Conservation (phyloP, 2,329 filamentous ascomycete genomes). For the Pseudocercospora vitis region DNA sequence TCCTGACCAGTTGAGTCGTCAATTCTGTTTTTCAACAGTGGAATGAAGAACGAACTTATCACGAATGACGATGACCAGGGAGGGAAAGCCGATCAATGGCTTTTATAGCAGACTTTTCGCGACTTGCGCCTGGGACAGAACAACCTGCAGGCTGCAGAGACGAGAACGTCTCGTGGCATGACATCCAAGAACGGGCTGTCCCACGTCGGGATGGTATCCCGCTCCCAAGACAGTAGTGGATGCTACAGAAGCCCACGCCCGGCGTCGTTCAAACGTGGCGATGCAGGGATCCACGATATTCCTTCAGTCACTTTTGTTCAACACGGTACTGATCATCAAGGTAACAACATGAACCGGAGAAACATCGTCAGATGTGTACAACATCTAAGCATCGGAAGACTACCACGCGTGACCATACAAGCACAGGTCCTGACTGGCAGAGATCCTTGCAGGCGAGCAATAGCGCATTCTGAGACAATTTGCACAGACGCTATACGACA, state of each 20-base stretch:
- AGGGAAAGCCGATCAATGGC: neutral
- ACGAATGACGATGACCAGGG: neutral
- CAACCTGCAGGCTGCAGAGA: neutral
- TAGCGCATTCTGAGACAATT: too few relatives aligned
- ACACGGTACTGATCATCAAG: constrained; percentile 9
- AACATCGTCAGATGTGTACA: neutral
- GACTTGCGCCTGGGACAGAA: neutral
- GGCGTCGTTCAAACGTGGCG: neutral
- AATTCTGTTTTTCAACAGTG: neutral
- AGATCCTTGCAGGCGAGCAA: too few relatives aligned
- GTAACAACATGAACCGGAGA: neutral
- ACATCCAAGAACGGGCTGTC: neutral
- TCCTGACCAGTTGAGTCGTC: neutral
- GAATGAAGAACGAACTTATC: neutral
- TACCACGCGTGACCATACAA: too few relatives aligned
- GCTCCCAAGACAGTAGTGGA: constrained; percentile 8
- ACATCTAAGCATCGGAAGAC: too few relatives aligned
- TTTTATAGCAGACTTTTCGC: neutral
- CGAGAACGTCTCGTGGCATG: neutral
- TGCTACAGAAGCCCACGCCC: constrained; percentile 10
- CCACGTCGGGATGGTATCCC: neutral
- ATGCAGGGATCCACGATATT: neutral
- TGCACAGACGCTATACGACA: too few relatives aligned
- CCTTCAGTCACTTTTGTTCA: neutral
- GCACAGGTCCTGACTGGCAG: too few relatives aligned